Evolutionary conservation across 1,284 basidiomycete species (phyloP).

Genomic region (Ustilago cynodontis): DNA sequence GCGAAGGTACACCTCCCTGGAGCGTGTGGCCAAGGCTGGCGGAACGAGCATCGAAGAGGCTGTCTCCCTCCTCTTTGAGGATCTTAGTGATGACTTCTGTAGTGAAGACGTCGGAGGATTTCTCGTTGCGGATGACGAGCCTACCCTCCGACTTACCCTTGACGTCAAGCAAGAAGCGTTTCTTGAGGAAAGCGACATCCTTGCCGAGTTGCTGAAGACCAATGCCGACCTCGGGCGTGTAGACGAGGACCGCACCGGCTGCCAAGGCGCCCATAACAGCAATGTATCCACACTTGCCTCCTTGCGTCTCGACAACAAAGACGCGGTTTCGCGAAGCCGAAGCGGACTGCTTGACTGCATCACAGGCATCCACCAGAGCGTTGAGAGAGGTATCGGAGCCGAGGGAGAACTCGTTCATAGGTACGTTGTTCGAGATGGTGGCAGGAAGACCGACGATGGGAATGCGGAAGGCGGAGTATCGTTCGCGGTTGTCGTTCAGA

Average conservation of each 20-base stretch:
- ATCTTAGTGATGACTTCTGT: conserved; percentile 94
- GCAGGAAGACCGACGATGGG: conserved; percentile 73
- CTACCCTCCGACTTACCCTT: conserved; percentile 93
- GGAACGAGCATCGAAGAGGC: conserved; percentile 91
- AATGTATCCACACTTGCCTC: conserved; percentile 94
- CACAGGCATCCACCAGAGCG: conserved; percentile 95
- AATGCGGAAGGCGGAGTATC: conserved; percentile 86
- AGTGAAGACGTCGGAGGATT: conserved; percentile 86
- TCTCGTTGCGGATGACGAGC: conserved; percentile 85
- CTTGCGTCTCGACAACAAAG: conserved; percentile 98
- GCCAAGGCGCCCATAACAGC: conserved; percentile 95
- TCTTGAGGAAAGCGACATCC: conserved; percentile 90
- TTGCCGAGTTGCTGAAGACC: conserved; percentile 81
- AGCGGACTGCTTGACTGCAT: conserved; percentile 97
- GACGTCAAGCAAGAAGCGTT: conserved; percentile 85
- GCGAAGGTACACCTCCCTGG: conserved; percentile 94
- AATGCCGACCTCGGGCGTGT: conserved; percentile 93
- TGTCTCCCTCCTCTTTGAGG: conserved; percentile 89
- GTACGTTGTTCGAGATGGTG: conserved; percentile 97
- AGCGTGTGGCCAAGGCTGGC: conserved; percentile 95
- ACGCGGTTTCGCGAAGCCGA: conserved; percentile 93
- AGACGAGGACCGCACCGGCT: conserved; percentile 90
- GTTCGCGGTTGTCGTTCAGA: conserved; percentile 82
- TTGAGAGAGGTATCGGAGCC: conserved; percentile 96
- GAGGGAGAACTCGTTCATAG: conserved; percentile 93